These are phyloP conservation scores for Capsicum chinense DNA, from an alignment of 257 asterid species.

Conservation along the genomic window DNA sequence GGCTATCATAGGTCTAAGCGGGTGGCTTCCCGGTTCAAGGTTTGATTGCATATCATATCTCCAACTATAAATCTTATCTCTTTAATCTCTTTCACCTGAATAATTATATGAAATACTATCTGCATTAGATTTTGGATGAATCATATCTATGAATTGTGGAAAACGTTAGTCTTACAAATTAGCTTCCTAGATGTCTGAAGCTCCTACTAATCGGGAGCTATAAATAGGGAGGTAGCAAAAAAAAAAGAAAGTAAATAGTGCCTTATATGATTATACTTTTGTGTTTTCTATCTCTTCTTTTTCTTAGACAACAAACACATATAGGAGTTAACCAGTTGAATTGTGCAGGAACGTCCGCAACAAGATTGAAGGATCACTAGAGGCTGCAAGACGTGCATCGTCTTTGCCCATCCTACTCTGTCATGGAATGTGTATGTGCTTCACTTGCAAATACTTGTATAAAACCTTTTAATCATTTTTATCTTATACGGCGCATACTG, in stretches of 20 bases:
- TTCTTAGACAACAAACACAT: not conserved
- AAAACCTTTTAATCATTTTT: not conserved
- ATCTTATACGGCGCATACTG: not conserved
- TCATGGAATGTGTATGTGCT: constrained; percentile 79
- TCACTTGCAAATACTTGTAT: not conserved
- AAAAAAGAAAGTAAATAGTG: too few relatives aligned
- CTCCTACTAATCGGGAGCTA: not conserved
- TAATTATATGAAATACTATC: not conserved
- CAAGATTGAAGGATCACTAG: constrained; percentile 86
- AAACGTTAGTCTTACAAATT: not conserved
- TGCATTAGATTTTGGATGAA: not conserved
- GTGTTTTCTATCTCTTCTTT: not conserved
- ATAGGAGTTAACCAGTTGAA: constrained; percentile 23
- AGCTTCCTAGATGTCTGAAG: not conserved
- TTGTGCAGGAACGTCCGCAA: constrained; percentile 66
- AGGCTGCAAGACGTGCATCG: constrained; percentile 86
- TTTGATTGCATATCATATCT: constrained; percentile 29
- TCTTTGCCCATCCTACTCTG: constrained; percentile 87
- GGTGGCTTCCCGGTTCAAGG: constrained; percentile 99
- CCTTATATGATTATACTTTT: not conserved
- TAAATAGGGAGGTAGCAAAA: not conserved
- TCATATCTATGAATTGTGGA: not conserved
- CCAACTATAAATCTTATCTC: not conserved
- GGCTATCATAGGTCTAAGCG: constrained; percentile 85
- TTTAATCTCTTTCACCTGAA: not conserved